Evolutionary conservation across 768 basidiomycete genomes (phyloP), one percentile per base, ranked within the genome.

Genomic region (Boletus pseudopeckii): DNA sequence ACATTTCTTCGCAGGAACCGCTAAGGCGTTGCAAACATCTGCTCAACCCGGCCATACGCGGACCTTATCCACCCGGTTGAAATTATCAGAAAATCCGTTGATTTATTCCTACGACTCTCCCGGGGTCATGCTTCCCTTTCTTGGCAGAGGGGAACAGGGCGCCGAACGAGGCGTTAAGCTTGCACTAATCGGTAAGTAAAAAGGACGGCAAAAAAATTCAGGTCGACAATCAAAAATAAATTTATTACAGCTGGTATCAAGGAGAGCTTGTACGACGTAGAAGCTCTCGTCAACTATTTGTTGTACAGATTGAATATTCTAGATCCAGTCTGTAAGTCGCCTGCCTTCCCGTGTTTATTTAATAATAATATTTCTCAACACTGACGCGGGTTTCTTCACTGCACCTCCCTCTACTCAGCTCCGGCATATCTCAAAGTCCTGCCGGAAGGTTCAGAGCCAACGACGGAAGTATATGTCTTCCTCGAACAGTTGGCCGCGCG

Each of bases 61-160:
- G 49, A 82, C 88, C 37, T 72, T 98, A 40, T 96, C 95, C 6
- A 96, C 90, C 10, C 84, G 92, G 33, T 77, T 98, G 41, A 93
- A 93, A 72, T 77, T 99, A 49, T 87, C 84, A 24, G 69, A 87
- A 54, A 79, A 86, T 50, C 93, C 94, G 3, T 74, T 83, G 8
- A 86, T 97, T 11, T 98, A 98, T 74, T 90, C 97, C 5, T 93
- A 87, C 64, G 97, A 99, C 75, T 86, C 92, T 9, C 97, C 97
- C 2, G 97, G 97, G 3, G 90, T 98, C 44, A 98, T 98, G 95
- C 77, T 97, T 40, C 92, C 94, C 11, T 98, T 88, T 73, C 79
- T 98, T 30, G 97, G 97, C 1, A 82, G 77, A 54, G 97, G 97
- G 5, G 78, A 81, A 50, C 80, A 80, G 58, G 96, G 93, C 17